Conservation (phyloP, 345 rosid species). For the Eutrema japonicum region DNA sequence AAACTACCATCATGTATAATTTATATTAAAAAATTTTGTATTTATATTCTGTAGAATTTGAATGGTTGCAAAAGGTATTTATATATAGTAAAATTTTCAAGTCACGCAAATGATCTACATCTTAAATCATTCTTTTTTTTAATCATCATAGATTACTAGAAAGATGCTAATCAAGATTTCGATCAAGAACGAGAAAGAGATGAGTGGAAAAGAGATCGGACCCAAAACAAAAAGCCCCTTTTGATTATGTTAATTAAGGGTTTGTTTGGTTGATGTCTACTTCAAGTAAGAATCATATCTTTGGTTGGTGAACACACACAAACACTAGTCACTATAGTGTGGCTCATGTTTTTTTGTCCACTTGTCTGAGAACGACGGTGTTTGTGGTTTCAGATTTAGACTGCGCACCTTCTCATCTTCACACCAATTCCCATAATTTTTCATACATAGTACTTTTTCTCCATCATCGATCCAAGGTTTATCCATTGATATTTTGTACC, state of each 20-base stretch:
- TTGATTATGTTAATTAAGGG: constrained; percentile 34
- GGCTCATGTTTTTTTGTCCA: not conserved
- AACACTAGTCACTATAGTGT: constrained; percentile 30
- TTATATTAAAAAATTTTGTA: too few species aligned
- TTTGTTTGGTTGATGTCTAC: constrained; percentile 35
- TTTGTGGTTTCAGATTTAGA: constrained; percentile 40
- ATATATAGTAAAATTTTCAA: not conserved
- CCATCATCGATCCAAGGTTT: constrained; percentile 12
- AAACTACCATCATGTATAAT: not conserved
- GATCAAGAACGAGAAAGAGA: constrained; percentile 6
- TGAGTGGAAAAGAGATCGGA: constrained; percentile 32
- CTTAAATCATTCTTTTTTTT: not conserved
- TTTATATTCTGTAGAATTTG: too few species aligned
- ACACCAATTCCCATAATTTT: constrained; percentile 16
- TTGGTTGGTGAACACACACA: constrained; percentile 44
- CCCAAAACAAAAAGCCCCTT: constrained; percentile 41
- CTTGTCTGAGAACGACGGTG: constrained; percentile 39
- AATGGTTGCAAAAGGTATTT: too few species aligned
- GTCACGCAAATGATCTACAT: not conserved
- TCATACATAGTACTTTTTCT: not conserved
- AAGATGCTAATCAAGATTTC: constrained; percentile 23
- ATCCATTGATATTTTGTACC: not conserved
- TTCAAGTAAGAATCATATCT: constrained; percentile 41
- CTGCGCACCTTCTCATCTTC: constrained; percentile 34
- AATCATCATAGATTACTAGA: constrained; percentile 8